Evolutionary conservation across 148 eudicot genomes (phyloP).

Genomic region (Vaccinium macrocarpon): DNA sequence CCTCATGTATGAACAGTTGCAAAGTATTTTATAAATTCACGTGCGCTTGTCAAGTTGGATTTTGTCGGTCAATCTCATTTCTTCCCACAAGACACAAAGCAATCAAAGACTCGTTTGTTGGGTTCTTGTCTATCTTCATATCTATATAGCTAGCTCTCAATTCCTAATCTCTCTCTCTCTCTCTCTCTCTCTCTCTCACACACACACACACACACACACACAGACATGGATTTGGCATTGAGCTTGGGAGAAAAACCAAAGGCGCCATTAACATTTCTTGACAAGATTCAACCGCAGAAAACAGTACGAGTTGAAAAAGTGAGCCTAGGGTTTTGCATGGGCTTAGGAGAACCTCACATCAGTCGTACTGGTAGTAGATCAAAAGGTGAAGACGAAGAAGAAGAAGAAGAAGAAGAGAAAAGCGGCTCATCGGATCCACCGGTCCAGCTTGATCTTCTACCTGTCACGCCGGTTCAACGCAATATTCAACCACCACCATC

Average conservation of each 20-base stretch:
- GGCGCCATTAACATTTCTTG: constrained; percentile 25
- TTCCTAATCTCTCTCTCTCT: constrained; percentile 2
- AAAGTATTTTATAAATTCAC: constrained; percentile 47
- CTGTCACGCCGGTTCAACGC: constrained; percentile 37
- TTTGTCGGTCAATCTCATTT: constrained; percentile 43
- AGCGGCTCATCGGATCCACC: constrained; percentile 31
- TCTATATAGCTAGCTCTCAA: background rate
- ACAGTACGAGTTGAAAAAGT: constrained; percentile 8
- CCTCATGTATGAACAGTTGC: constrained; percentile 16
- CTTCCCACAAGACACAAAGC: background rate
- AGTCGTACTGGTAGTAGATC: background rate
- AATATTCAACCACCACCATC: constrained; percentile 24
- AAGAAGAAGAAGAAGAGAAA: constrained; percentile 9
- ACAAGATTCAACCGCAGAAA: constrained; percentile 15
- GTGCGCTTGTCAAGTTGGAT: constrained; percentile 56
- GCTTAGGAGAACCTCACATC: constrained; percentile 9
- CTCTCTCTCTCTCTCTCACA: background rate
- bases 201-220: too few species aligned
- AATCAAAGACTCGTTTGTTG: background rate
- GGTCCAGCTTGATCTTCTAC: constrained; percentile 48
- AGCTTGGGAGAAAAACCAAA: constrained; percentile 40
- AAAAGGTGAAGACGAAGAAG: background rate
- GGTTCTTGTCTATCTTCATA: background rate
- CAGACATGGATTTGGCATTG: constrained; percentile 43
- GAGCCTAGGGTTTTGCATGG: constrained; percentile 46